Evolutionary conservation across 257 asterid genomes (phyloP), one percentile per base, ranked within the genome.

Genomic region (Cinchona pubescens): DNA sequence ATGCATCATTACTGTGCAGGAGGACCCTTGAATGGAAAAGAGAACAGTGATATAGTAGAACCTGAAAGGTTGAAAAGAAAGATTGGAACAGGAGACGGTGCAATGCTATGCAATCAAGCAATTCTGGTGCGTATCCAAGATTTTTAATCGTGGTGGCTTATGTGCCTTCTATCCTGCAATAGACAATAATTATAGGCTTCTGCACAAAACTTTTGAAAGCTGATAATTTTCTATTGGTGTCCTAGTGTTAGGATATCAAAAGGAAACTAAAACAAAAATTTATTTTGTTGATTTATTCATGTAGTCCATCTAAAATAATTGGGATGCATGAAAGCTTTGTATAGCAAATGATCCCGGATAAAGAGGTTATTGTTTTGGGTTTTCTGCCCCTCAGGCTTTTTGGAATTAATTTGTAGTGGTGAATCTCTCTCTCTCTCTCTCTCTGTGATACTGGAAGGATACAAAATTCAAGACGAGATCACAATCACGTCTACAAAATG

Each of bases 11-110:
- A 78, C 75, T 81, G 78, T 37, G 3, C 82, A 74, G 95, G 85
- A 64, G 72, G 58, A 16, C 79, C 83, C 43, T 55, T 35, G 35
- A 91, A 91, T 83, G 81, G 95, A 83, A 88, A 88, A 82, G 83
- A 82, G 58, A 75, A 37, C 48, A 84, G n/a, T n/a, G n/a, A 84
- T 78, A 78, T 59, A 38, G 64, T 77, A 43, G 91, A 83, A 81
- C 87, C 78, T 80, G 89, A 76, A 84, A 81, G 83, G 77, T 74
- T 71, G 68, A 88, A 74, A 77, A 82, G 84, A 83, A 83, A 77
- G 69, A 87, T 78, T 46, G 79, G 63, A 43, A 45, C 46, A 58
- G 80, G 71, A 51, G 73, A 71, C 55, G 76, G 80, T 69, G 76
- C 29, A 12, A 18, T 59, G 30, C 29, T 29, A 29, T 13, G 25